phyloP scores from a whole-genome alignment of 1,284 basidiomycete species.

The Leccinum solheimii region DNA sequence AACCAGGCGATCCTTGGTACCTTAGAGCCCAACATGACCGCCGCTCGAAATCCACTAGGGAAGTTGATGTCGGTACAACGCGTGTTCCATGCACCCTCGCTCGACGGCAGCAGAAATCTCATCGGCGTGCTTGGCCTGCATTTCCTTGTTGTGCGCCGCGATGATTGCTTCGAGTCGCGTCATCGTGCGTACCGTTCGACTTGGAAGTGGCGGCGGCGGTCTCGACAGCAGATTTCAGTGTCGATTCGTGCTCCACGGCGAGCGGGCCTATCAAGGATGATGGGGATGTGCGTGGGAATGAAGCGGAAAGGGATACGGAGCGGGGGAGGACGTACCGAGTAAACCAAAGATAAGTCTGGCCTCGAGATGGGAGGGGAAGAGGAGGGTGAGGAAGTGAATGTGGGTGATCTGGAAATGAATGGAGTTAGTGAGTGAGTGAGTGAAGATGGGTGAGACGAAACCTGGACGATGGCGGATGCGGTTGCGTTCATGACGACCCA shows the following conservation, averaged over 20 bases:
- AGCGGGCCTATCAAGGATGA: too few relatives aligned
- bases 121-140: slow-evolving; percentile 48
- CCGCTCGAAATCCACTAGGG: slow-evolving; percentile 45
- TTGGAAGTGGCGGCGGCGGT: too few relatives aligned
- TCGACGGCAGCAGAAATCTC: slow-evolving; percentile 67
- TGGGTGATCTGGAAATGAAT: slow-evolving; percentile 75
- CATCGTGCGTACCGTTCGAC: slow-evolving; percentile 25
- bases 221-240: too few relatives aligned
- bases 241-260: too few relatives aligned
- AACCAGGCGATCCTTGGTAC: slow-evolving; percentile 52
- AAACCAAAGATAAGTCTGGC: slow-evolving; percentile 85
- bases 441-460: slow-evolving; percentile 26
- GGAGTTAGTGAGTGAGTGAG: neutral
- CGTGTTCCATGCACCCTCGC: slow-evolving; percentile 60
- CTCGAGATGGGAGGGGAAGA: slow-evolving; percentile 94
- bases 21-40: slow-evolving; percentile 54
- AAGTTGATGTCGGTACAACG: slow-evolving; percentile 52
- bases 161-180: slow-evolving; percentile 47
- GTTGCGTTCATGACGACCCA: slow-evolving; percentile 90
- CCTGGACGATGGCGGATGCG: slow-evolving; percentile 84
- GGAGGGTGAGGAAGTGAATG: slow-evolving; percentile 95
- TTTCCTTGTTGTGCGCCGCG: slow-evolving; percentile 46
- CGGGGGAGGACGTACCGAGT: slow-evolving; percentile 52
- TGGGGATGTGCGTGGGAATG: neutral
- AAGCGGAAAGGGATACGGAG: neutral